phyloP scores from a whole-genome alignment of 352 stramenopile species.

The Phytophthora europaea region DNA sequence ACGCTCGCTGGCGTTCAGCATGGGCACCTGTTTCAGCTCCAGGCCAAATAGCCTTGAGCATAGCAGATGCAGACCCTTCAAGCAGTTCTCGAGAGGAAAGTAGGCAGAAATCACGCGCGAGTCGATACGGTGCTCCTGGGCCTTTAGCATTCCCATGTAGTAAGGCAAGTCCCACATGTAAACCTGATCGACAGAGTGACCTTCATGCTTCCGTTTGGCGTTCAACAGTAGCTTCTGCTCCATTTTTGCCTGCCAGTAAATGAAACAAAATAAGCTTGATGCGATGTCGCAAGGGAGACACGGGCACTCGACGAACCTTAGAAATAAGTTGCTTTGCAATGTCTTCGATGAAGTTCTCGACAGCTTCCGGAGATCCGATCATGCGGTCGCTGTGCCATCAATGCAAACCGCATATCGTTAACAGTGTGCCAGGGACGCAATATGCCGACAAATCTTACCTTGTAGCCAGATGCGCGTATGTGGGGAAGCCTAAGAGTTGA shows the following conservation, averaged over 20 bases:
- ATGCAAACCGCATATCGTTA: conserved; percentile 6
- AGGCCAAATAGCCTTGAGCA: conserved; percentile 94
- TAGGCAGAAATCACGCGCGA: conserved; percentile 88
- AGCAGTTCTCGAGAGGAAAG: conserved; percentile 93
- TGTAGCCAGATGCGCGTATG: conserved; percentile 92
- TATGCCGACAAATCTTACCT: conserved; percentile 64
- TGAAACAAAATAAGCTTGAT: conserved; percentile 1
- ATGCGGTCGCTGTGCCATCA: conserved; percentile 77
- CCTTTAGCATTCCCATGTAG: conserved; percentile 93
- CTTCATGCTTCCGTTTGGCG: conserved; percentile 76
- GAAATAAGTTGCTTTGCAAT: conserved; percentile 76
- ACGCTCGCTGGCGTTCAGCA: conserved; percentile 80
- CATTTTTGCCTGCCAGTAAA: conserved; percentile 45
- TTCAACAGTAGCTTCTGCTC: conserved; percentile 70
- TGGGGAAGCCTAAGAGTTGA: conserved; percentile 88
- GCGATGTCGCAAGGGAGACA: background rate
- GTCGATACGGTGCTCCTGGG: conserved; percentile 76
- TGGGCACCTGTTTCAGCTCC: conserved; percentile 79
- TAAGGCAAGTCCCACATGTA: conserved; percentile 96
- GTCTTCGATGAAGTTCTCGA: conserved; percentile 72
- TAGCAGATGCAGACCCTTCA: conserved; percentile 92
- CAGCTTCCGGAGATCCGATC: conserved; percentile 76
- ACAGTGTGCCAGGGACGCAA: conserved; percentile 6
- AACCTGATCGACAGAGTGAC: conserved; percentile 52
- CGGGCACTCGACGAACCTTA: conserved; percentile 54